Evolutionary conservation across 352 stramenopile species (phyloP), one percentile per base, ranked within the genome.

Genomic region (Pythium brassicae): DNA sequence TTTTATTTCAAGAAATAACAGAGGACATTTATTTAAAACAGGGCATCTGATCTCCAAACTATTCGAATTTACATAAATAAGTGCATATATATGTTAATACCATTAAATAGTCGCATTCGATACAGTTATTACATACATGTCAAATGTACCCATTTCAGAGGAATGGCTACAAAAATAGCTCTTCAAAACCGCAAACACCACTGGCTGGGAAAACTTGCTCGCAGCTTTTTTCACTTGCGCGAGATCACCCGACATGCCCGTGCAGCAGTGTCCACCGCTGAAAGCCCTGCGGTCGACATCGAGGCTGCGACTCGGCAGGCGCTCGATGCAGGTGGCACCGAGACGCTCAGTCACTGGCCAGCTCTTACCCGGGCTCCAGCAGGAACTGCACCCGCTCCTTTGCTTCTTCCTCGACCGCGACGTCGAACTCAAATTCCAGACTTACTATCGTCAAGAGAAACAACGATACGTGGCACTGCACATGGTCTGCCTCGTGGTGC

Each of bases 361-460:
- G 4, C 50, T 70, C 15, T 56, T 75, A 26, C 42, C 80, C 20
- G 64, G 76, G 19, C 47, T 17, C 19, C 62, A 76, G 48, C 71
- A 83, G 34, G 71, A 76, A 14, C 68, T 71, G 15, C 72, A 85
- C 53, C 34, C 61, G 12, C 32, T 73, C 12, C 59, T 82, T 27
- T 74, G 71, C 55, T 74, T 71, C 59, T 87, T 87, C 42, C 23
- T 79, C 49, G 74, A 87, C 44, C 63, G 61, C 49, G 65, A 76
- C 44, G 66, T 86, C 25, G 77, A 87, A 57, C 71, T 71, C 47
- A 74, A 82, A 50, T 87, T 86, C 63, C 77, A 87, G 61, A 74
- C 68, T 0, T 87, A 76, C 53, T 82, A 74, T 42, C 70, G 68
- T 1, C 62, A 69, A 4, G 63, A 84, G 53, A 77, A 74, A 37